Percentiles rank a stretch among this genome's conserved stretches.
Evolutionary conservation across 306 rosid genomes (phyloP).

Genomic region (Canavalia gladiata): DNA sequence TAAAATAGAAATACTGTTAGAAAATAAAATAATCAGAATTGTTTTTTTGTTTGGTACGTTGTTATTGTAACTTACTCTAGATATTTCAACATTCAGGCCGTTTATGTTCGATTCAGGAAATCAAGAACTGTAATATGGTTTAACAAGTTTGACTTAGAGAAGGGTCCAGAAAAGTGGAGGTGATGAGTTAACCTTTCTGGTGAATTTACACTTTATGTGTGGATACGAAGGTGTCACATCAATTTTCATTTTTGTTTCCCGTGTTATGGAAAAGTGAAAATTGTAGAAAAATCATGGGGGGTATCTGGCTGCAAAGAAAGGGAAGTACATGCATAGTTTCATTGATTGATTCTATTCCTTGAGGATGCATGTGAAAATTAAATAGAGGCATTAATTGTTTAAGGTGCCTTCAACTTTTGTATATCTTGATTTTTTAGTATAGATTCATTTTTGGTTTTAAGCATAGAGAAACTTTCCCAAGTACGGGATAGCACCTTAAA

Average conservation of each 20-base stretch:
- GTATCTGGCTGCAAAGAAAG: background rate
- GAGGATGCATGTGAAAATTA: background rate
- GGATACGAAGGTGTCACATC: background rate
- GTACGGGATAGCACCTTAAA: background rate
- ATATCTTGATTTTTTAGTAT: no score
- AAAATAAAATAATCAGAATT: no score
- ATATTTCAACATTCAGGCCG: no score
- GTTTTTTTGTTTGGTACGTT: background rate
- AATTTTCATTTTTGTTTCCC: background rate
- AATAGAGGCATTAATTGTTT: constrained; percentile 3
- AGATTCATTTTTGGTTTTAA: background rate
- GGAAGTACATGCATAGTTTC: background rate
- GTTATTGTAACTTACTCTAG: no score
- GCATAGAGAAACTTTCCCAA: background rate
- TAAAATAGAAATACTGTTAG: no score
- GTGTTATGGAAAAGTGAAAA: background rate
- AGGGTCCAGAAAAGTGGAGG: background rate
- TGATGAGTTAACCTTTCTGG: background rate
- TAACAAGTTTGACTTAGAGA: background rate
- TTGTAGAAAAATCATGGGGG: background rate
- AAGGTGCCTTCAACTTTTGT: background rate
- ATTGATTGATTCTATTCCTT: background rate
- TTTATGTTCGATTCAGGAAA: background rate
- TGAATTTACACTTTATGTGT: background rate
- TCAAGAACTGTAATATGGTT: background rate